Evolutionary conservation across 768 basidiomycete genomes (phyloP).

Genomic region (Mycena amicta): DNA sequence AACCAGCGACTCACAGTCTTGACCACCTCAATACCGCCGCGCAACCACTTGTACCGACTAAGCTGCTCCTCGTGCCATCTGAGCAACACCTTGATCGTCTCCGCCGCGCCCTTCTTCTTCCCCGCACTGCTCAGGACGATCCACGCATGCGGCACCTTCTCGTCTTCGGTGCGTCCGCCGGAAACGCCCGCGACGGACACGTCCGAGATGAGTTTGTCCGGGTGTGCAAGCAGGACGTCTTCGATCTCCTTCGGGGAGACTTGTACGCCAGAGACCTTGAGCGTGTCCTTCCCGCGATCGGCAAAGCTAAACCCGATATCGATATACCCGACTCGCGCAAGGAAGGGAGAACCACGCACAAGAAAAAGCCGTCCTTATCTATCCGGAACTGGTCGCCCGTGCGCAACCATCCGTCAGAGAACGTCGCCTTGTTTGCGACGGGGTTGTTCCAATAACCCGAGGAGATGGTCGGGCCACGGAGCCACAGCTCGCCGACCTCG

Average conservation of each 20-base stretch:
- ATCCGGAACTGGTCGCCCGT: constrained; percentile 75
- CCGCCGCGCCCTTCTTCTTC: constrained; percentile 44
- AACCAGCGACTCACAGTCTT: constrained; percentile 51
- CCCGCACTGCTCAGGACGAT: constrained; percentile 65
- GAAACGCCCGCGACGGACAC: constrained; percentile 74
- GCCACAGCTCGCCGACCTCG: constrained; percentile 69
- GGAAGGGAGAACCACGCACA: constrained; percentile 42
- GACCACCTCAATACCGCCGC: constrained; percentile 71
- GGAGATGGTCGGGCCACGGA: constrained; percentile 57
- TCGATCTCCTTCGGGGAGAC: constrained; percentile 85
- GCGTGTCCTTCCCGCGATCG: constrained; percentile 81
- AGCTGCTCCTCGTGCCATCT: constrained; percentile 63
- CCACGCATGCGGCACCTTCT: constrained; percentile 80
- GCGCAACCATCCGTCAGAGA: constrained; percentile 70
- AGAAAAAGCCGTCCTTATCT: constrained; percentile 64
- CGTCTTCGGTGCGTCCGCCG: constrained; percentile 70
- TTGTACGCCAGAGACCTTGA: constrained; percentile 80
- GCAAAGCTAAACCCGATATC: constrained; percentile 54
- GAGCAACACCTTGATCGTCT: constrained; percentile 51
- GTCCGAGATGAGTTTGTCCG: constrained; percentile 62
- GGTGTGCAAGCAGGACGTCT: constrained; percentile 61
- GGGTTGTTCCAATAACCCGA: constrained; percentile 77
- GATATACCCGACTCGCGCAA: background rate
- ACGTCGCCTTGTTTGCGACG: constrained; percentile 65
- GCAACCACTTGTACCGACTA: constrained; percentile 76